Percentiles rank a stretch among this genome's conserved stretches.
Conservation (phyloP, 257 asterid genomes). For the Ilex aquifolium region DNA sequence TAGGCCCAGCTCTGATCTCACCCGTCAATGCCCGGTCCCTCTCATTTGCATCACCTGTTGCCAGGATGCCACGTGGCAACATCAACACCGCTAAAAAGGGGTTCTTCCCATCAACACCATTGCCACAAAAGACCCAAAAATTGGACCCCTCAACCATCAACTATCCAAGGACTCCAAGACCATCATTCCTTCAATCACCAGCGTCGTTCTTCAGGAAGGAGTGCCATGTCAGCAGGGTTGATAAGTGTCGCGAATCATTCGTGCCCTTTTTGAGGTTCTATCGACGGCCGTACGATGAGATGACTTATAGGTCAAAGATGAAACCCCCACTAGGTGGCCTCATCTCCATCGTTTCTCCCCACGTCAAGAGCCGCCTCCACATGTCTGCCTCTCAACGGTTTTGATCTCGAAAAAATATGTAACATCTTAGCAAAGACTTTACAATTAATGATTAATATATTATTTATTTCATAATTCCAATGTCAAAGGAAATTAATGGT, state of each 20-base stretch:
- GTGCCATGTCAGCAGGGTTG: conserved; percentile 29
- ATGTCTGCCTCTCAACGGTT: conserved; percentile 81
- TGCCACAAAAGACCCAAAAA: conserved; percentile 72
- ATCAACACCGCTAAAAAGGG: conserved; percentile 30
- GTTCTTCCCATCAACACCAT: conserved; percentile 81
- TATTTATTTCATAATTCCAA: conserved; percentile 11
- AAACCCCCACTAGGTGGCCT: conserved; percentile 86
- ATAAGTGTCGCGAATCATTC: conserved; percentile 52
- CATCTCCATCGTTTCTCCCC: conserved; percentile 79
- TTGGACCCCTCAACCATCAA: conserved; percentile 44
- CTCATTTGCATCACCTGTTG: conserved; percentile 82
- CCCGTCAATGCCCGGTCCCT: conserved; percentile 73
- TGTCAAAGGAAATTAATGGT: too few relatives aligned
- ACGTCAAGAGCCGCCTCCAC: conserved; percentile 45
- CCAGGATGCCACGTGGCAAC: conserved; percentile 41
- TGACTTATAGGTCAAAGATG: conserved; percentile 87
- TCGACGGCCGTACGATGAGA: conserved; percentile 81
- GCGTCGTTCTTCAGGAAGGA: conserved; percentile 68
- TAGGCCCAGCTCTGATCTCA: conserved; percentile 65
- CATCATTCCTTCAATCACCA: conserved; percentile 80
- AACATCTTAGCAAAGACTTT: conserved; percentile 23
- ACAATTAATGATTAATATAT: conserved; percentile 25
- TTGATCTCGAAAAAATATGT: conserved; percentile 41
- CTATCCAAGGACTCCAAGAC: conserved; percentile 66
- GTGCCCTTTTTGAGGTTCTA: conserved; percentile 60